These are phyloP conservation scores for Mycosphaerella sp. DNA, from an alignment of 2,329 filamentous ascomycete genomes.

Conservation along the genomic window DNA sequence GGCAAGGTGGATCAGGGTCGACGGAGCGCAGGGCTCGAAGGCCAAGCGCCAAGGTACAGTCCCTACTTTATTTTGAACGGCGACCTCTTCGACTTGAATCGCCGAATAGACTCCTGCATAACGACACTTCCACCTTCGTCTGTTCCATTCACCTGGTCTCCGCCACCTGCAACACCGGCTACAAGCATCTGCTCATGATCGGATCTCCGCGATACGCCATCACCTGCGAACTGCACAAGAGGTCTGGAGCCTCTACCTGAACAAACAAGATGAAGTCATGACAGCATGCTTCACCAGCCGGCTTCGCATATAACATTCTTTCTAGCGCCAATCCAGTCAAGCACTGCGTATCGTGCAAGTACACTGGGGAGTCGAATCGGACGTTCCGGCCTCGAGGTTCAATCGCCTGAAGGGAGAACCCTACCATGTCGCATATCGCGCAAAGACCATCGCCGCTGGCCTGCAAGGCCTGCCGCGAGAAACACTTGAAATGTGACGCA, in stretches of 20 bases:
- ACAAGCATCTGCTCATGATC: neutral
- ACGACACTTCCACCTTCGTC: neutral
- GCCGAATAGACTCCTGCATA: neutral
- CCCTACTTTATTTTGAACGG: no score
- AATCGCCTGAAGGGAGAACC: neutral
- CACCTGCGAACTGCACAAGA: neutral
- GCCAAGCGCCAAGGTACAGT: no score
- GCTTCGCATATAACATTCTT: neutral
- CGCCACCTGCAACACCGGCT: neutral
- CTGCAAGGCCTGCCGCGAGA: constrained; percentile 40
- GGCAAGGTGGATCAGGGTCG: no score
- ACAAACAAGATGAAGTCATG: neutral
- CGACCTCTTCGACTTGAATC: neutral
- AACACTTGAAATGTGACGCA: constrained; percentile 74
- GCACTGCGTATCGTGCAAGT: neutral
- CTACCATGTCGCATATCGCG: neutral
- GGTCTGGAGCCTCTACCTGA: neutral
- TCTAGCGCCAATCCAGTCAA: neutral
- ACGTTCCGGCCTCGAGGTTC: neutral
- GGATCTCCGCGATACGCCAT: neutral
- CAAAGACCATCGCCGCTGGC: neutral
- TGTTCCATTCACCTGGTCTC: neutral
- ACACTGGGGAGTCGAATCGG: neutral
- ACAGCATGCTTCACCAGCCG: neutral
- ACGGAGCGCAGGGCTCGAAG: no score